A percentile compares a stretch with the other conserved stretches of the same genome.
phyloP scores from a whole-genome alignment of 345 rosid genomes.

The Pugionium cornutum region DNA sequence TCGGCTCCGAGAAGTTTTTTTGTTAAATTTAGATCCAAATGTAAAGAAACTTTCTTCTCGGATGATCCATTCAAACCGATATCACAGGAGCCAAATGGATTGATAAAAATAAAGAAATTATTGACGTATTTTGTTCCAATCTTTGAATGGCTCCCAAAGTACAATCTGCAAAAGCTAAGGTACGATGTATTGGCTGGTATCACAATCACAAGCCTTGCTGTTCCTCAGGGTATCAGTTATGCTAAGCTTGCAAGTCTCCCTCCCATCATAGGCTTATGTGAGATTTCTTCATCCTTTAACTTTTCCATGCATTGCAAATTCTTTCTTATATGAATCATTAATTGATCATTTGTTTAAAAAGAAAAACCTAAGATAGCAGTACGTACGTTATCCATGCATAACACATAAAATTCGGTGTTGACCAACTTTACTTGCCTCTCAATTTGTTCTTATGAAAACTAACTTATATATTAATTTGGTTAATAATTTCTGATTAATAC shows the following conservation, averaged over 20 bases:
- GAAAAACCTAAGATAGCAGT: too few species aligned
- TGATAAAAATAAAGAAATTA: conserved; percentile 34
- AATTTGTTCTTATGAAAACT: too few species aligned
- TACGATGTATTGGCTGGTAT: conserved; percentile 86
- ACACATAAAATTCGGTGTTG: too few species aligned
- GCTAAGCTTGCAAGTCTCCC: conserved; percentile 81
- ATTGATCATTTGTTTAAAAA: too few species aligned
- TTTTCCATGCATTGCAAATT: not conserved
- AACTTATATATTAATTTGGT: too few species aligned
- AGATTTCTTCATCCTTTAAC: conserved; percentile 21
- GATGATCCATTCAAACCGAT: conserved; percentile 79
- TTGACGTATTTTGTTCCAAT: conserved; percentile 71
- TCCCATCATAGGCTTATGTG: conserved; percentile 85
- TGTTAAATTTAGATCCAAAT: conserved; percentile 49
- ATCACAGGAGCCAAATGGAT: conserved; percentile 21
- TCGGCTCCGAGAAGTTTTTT: conserved; percentile 51
- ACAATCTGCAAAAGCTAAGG: conserved; percentile 46
- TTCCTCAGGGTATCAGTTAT: conserved; percentile 95
- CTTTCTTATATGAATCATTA: not conserved
- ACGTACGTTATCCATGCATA: too few species aligned
- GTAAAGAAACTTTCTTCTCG: conserved; percentile 73
- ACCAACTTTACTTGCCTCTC: too few species aligned
- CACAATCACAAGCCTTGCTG: conserved; percentile 87
- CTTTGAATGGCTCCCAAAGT: conserved; percentile 76
- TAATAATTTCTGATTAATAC: too few species aligned